Evolutionary conservation across 2,329 filamentous ascomycete species (phyloP), one percentile per base, ranked within the genome.

Genomic region (Hysterium pulicare): DNA sequence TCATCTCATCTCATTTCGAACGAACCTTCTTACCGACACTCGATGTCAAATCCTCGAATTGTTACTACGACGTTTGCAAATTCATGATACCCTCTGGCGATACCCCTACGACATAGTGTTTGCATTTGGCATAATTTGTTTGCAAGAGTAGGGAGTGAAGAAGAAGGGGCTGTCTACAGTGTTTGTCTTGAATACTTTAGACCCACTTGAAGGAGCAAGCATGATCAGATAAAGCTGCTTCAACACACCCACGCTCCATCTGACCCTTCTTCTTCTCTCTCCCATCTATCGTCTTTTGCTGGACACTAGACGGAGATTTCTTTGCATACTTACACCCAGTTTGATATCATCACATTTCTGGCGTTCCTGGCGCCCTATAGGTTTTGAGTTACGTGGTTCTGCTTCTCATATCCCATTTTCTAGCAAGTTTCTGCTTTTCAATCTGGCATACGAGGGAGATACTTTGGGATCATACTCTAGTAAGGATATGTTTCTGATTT

Each of bases 61-160:
- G 31, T 11, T 38, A 7, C 22, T 30, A 42, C 45, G 34, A 26
- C 33, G 56, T 60, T 59, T 49, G 49, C 53, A 48, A 16, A 22
- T 37, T 51, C 46, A 57, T 59, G 60, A 62, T 62, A 62, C 59
- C 60, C 60, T n/a, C 52, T 33, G 24, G 53, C 59, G 60, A 63
- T 61, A 61, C 54, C 58, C 59, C 54, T 54, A 49, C 51, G 45
- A 37, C 49, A 40, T 56, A 54, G n/a, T 45, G 45, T 40, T 35
- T 54, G 48, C 59, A 55, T 59, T 47, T 46, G 54, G 53, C 50
- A 51, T n/a, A n/a, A 47, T 61, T 57, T 53, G 50, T 49, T 48
- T 37, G 21, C 16, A 21, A 38, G 41, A 38, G 24, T 11, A 22
- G 36, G 36, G 23, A 28, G 30, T 6, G 22, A 9, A 36, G 15